A percentile compares a stretch with the other conserved stretches of the same genome.
phyloP scores from a whole-genome alignment of 495 filamentous ascomycete genomes.

The Aspergillus bertholletiae region DNA sequence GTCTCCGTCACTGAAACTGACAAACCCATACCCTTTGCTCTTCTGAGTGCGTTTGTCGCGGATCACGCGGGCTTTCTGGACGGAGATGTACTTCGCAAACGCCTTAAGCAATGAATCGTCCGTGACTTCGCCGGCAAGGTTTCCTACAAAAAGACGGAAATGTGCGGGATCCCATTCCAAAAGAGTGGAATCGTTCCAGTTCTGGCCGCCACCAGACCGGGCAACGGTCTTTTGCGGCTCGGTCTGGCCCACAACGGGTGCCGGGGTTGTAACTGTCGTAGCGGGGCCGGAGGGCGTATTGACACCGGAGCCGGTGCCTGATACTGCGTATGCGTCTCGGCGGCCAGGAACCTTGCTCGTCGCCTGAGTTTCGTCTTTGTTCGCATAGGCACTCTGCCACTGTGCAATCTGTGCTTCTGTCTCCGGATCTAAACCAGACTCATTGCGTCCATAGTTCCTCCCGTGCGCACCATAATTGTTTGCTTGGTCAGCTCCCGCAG shows the following conservation, averaged over 20 bases:
- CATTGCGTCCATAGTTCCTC: constrained; percentile 37
- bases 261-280: constrained; percentile 23
- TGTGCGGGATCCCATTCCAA: constrained; percentile 96
- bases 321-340: constrained; percentile 11
- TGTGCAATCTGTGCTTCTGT: constrained; percentile 91
- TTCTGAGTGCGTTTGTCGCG: constrained; percentile 94
- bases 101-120: constrained; percentile 94
- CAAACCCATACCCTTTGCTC: constrained; percentile 93
- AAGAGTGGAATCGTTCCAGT: constrained; percentile 80
- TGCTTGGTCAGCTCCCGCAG: constrained; percentile 47
- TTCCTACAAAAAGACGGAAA: constrained; percentile 92
- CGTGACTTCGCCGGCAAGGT: constrained; percentile 96
- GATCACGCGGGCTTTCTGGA: constrained; percentile 92
- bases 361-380: constrained; percentile 42
- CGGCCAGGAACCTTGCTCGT: constrained; percentile 24
- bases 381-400: constrained; percentile 90
- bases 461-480: constrained; percentile 24
- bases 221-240: constrained; percentile 67
- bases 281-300: constrained; percentile 42
- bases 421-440: constrained; percentile 69
- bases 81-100: constrained; percentile 80
- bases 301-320: constrained; percentile 31
- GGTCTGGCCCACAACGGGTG: constrained; percentile 37
- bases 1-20: constrained; percentile 91
- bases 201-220: constrained; percentile 83